Evolutionary conservation across 306 rosid genomes (phyloP), one percentile per base, ranked within the genome.

Genomic region (Castanospermum australe): DNA sequence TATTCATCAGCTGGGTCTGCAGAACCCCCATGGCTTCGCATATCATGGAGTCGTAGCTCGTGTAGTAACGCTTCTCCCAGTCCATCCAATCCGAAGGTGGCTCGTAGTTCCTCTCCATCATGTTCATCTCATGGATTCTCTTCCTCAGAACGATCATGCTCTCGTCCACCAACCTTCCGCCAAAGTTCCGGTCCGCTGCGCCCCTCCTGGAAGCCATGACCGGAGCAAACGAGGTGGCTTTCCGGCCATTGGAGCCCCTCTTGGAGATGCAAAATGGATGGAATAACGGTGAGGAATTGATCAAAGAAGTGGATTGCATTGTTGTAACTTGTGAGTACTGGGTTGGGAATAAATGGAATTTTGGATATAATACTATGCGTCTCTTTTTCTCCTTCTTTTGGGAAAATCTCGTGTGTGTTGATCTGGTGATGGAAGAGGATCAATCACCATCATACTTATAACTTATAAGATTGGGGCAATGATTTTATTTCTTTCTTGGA

Each of bases 61-160:
- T 84, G 60, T 82, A 89, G 25, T 78, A 89, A 0, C 78, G 63
- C 44, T 91, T 91, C 87, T 91, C 96, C 96, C 96, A 91, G 0
- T 82, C 90, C 89, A 84, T 82, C 96, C 93, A 91, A 61, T 91
- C 77, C 0, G 86, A 77, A 18, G 96, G 96, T 41, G 93, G 76
- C 75, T 89, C 96, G 14, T 91, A 89, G 61, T 89, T 91, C 76
- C 75, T 91, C 91, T 91, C 93, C 0, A 89, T 77, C 93, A 89
- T 88, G 77, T 85, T 91, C 90, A 89, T 89, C 87, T 91, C 96
- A 10, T 89, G 93, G 6, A 89, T 82, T 54, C 89, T 85, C 79
- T 87, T 85, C 84, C 96, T 80, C 9, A 91, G 78, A 38, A 86
- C 71, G 6, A 91, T 91, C 93, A 91, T 91, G 73, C 71, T 84